Base-by-base conservation (phyloP, 768 basidiomycete species). In the Rhizopogon vesiculosus region DNA sequence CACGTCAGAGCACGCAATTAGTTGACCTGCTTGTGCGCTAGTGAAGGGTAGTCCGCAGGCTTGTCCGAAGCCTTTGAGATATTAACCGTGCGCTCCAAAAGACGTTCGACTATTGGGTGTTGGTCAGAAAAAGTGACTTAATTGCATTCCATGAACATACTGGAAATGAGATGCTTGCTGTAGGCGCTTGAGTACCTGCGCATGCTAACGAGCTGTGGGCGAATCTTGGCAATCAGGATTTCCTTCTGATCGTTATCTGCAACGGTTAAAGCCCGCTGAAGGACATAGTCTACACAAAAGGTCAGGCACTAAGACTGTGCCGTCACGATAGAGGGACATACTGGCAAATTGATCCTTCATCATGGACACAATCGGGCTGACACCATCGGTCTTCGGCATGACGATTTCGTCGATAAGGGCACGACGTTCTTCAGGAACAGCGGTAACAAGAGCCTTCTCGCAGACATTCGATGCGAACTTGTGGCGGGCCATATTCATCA, bases 401-500 rank as follows among this genome's bases (percentile, higher is more conserved):
- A 96, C 81, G 54, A 98, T 83, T 69, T 97, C 95, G 28, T 91
- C 85, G 56, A 98, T 83, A 42, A 98, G 74, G 38, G 71, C 67
- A 8, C 79, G 80, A 44, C 92, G 86, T 58, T 79, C 85, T 9
- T 86, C 85, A 0, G 77, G 35, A 53, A 83, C 80, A 1, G 89
- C 83, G 35, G 78, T 83, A 29, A 85, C 69, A 38, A 96, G 78
- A 5, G 92, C 93, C 70, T 93, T 94, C 73, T 96, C 95, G 69
- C 89, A 90, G 18, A 98, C 96, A 64, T 99, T 98, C 5, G 94
- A 97, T 5, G 93, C 94, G 64, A 91, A 96, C 67, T 96, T 96
- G 68, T 93, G 92, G 51, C 85, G 82, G 1, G 92, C 82, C 79
- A 95, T 84, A 58, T 78, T 76, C 42, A 94, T 68, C 68, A 98